These are phyloP conservation scores for Craterostigma plantagineum DNA, from an alignment of 257 asterid genomes.

Conservation along the genomic window DNA sequence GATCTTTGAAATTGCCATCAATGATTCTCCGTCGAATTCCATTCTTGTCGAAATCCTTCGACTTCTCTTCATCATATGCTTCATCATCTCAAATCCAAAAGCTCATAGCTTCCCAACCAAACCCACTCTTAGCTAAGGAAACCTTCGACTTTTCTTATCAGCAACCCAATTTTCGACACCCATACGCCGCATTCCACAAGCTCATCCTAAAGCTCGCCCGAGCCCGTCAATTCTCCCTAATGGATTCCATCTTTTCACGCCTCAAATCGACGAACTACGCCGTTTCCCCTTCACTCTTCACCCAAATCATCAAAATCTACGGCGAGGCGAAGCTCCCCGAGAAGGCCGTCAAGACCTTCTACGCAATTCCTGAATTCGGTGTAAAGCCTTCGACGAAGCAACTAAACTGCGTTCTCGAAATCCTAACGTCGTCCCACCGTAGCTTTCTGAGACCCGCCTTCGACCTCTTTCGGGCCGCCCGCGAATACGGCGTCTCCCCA, in stretches of 20 bases:
- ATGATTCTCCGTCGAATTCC: no score
- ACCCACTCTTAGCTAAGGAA: constrained; percentile 82
- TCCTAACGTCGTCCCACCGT: constrained; percentile 34
- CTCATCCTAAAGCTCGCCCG: constrained; percentile 75
- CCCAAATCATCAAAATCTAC: constrained; percentile 59
- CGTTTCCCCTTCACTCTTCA: constrained; percentile 52
- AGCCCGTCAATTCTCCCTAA: constrained; percentile 43
- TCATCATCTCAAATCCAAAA: constrained; percentile 57
- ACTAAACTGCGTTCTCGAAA: constrained; percentile 57
- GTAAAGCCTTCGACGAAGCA: constrained; percentile 52
- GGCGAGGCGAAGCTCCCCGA: constrained; percentile 61
- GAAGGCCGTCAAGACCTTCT: constrained; percentile 59
- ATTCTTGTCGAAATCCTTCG: no score
- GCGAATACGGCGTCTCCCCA: constrained; percentile 42
- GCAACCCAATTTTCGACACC: constrained; percentile 51
- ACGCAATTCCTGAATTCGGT: constrained; percentile 62
- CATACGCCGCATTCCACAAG: constrained; percentile 42
- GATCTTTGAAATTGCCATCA: no score
- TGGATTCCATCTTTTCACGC: constrained; percentile 38
- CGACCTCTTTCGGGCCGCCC: constrained; percentile 64
- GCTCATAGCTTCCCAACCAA: constrained; percentile 53
- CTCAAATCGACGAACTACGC: constrained; percentile 35
- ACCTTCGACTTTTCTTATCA: constrained; percentile 65
- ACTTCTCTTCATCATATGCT: no score
- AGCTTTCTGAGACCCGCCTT: constrained; percentile 54